Base-by-base conservation (phyloP, 768 basidiomycete genomes). In the Auricularia heimuer region DNA sequence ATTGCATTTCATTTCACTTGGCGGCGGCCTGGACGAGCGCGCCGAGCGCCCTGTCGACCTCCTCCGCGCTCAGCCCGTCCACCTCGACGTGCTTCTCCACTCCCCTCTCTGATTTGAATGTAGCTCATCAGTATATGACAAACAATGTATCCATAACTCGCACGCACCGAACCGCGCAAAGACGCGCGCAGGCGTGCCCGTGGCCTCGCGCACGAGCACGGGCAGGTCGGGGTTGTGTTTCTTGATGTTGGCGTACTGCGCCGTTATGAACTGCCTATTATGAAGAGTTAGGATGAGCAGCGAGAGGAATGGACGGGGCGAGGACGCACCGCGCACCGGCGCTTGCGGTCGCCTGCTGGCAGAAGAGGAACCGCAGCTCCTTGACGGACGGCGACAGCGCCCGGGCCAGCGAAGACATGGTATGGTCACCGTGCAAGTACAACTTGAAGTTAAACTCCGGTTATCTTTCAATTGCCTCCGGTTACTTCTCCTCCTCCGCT, bases 191-290 rank as follows among this genome's bases (percentile, higher is more conserved):
- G 89, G 90, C 7, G 89, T 91, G 44, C 86, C 89, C 63, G 77
- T 78, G 16, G 90, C 92, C 76, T 92, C 89, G 70, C 92, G 82
- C 70, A 93, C 89, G 70, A 93, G 74, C 44, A 92, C 81, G 18
- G 90, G 92, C n/a, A 94, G 77, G 76, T 94, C 87, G 45, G 91
- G 92, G 72, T 94, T 94, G 75, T 88, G 78, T 73, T 89, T 82
- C 78, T 93, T 92, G 71, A 92, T 83, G 63, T 79, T 69, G 3
- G 88, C 84, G 72, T 93, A 92, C 68, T 85, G 83, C 34, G 89
- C 81, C 54, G 85, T 74, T 71, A 94, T 83, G 76, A 92, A 94
- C 76, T 92, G 85, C 69, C 92, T 93, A 33, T 54, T 29, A 29
- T 29, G 29, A 29, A 29, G 29, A 18, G 56, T 65, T 35, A 64